A percentile compares a stretch with the other conserved stretches of the same genome.
Evolutionary conservation across 345 rosid genomes (phyloP).

Genomic region (Lagerstroemia speciosa): DNA sequence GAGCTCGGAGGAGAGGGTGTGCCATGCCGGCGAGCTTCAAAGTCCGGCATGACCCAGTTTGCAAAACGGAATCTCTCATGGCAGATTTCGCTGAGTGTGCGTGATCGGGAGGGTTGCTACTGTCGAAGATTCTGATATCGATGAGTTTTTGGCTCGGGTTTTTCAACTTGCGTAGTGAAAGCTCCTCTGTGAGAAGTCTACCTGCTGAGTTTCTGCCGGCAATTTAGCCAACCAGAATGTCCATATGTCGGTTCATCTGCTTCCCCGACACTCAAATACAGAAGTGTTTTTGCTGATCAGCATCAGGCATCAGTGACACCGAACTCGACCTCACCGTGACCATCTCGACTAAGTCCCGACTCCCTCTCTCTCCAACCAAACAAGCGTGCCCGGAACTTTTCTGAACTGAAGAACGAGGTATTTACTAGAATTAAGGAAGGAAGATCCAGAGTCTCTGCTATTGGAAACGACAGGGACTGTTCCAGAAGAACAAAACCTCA

Average conservation of each 20-base stretch:
- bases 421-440: too few relatives aligned
- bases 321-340: too few relatives aligned
- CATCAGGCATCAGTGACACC: too few relatives aligned
- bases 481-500: too few relatives aligned
- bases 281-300: too few relatives aligned
- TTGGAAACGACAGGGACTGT: not conserved
- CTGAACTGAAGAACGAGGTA: too few relatives aligned
- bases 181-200: not conserved
- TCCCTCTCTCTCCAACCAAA: too few relatives aligned
- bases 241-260: not conserved
- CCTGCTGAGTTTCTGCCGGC: not conserved
- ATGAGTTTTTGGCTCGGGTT: too few relatives aligned
- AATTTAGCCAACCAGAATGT: not conserved
- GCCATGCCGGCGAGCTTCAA: slow-evolving; percentile 86
- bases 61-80: slow-evolving; percentile 49
- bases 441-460: not conserved
- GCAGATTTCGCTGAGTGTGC: slow-evolving; percentile 87
- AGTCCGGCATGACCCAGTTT: slow-evolving; percentile 60
- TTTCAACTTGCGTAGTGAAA: too few relatives aligned
- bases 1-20: slow-evolving; percentile 78
- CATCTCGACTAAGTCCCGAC: too few relatives aligned
- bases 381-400: too few relatives aligned
- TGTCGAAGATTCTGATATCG: slow-evolving; percentile 65
- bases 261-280: too few relatives aligned
- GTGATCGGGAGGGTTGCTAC: slow-evolving; percentile 85